phyloP scores from a whole-genome alignment of 1,139 yeast species.

The Debaryomyces subglobosus region DNA sequence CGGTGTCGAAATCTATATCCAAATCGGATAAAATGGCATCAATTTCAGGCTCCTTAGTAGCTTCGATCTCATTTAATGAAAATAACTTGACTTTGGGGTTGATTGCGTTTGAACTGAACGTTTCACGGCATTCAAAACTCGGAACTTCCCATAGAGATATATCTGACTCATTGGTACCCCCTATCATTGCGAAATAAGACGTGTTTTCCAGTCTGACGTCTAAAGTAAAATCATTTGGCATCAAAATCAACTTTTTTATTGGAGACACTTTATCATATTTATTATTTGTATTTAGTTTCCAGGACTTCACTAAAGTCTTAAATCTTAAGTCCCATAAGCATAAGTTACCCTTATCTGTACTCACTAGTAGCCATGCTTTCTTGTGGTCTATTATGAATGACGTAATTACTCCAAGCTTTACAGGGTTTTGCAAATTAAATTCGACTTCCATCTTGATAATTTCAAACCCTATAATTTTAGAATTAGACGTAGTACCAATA shows the following conservation, averaged over 20 bases:
- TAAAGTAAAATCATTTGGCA: constrained; percentile 37
- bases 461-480: constrained; percentile 59
- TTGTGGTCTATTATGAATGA: constrained; percentile 58
- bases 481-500: constrained; percentile 55
- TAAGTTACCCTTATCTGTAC: constrained; percentile 73
- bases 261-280: constrained; percentile 26
- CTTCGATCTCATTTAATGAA: constrained; percentile 29
- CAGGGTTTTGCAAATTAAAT: constrained; percentile 54
- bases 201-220: constrained; percentile 6
- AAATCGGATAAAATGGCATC: constrained; percentile 20
- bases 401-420: constrained; percentile 66
- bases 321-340: constrained; percentile 85
- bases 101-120: constrained; percentile 41
- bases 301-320: constrained; percentile 57
- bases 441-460: constrained; percentile 57
- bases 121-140: constrained; percentile 61
- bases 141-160: constrained; percentile 80
- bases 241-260: constrained; percentile 46
- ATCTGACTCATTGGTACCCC: constrained; percentile 61
- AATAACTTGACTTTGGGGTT: constrained; percentile 39
- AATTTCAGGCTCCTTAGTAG: constrained; percentile 25
- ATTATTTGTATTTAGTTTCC: constrained; percentile 51
- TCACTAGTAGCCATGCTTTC: constrained; percentile 67
- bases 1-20: constrained; percentile 16
- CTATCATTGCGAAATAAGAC: constrained; percentile 16